Conservation (phyloP, 1,139 yeast species). For the Candida anutae region DNA sequence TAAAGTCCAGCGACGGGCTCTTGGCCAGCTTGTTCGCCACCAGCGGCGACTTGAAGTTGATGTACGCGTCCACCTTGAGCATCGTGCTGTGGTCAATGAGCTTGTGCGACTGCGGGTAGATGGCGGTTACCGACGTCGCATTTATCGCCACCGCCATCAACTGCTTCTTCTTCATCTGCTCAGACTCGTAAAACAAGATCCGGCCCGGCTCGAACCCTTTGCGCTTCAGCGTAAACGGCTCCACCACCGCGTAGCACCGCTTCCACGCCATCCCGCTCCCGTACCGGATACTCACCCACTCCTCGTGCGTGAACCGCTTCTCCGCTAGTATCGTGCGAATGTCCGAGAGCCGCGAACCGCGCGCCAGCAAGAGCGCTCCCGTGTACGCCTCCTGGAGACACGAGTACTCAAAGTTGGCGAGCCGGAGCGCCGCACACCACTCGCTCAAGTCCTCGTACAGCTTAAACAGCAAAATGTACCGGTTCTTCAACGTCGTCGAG, state of each 20-base stretch:
- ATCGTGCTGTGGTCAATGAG: constrained; percentile 82
- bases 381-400: constrained; percentile 91
- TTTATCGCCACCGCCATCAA: constrained; percentile 74
- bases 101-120: constrained; percentile 80
- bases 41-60: constrained; percentile 47
- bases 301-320: constrained; percentile 80
- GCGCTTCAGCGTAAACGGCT: constrained; percentile 49
- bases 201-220: constrained; percentile 45
- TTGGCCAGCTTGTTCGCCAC: constrained; percentile 28
- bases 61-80: constrained; percentile 80
- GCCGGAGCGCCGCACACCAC: constrained; percentile 81
- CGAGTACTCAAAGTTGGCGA: constrained; percentile 72
- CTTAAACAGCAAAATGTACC: constrained; percentile 74
- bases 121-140: constrained; percentile 76
- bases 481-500: constrained; percentile 83
- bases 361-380: constrained; percentile 81
- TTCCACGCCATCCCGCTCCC: constrained; percentile 99
- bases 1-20: constrained; percentile 46
- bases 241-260: constrained; percentile 86
- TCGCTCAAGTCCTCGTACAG: constrained; percentile 43
- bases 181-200: constrained; percentile 59
- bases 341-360: constrained; percentile 82
- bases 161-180: constrained; percentile 52
- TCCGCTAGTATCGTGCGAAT: constrained; percentile 79
- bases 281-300: constrained; percentile 90